Conservation (phyloP, 305 asterid species). For the Fraxinus platypoda region DNA sequence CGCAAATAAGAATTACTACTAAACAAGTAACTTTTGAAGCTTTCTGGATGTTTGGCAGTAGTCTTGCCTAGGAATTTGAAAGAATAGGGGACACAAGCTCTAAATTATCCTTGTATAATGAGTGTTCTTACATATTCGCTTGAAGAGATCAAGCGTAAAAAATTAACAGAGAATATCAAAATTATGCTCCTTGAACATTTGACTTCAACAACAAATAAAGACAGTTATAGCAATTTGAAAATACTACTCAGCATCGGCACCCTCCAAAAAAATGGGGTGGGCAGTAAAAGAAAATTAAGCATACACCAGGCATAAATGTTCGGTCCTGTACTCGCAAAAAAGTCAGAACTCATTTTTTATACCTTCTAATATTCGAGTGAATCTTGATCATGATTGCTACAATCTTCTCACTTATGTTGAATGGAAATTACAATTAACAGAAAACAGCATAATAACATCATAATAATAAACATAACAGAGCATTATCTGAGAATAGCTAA, state of each 20-base stretch:
- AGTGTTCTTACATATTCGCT: background rate
- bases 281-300: background rate
- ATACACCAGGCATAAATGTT: background rate
- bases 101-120: background rate
- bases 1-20: background rate
- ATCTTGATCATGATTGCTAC: slow-evolving; percentile 1
- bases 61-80: background rate
- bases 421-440: background rate
- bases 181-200: background rate
- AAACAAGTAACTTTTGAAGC: background rate
- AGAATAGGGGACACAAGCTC: background rate
- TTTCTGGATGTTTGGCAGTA: background rate
- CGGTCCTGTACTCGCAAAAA: background rate
- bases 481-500: slow-evolving; percentile 6
- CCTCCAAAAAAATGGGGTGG: background rate
- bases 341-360: background rate
- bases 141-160: background rate
- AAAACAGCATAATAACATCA: slow-evolving; percentile 5
- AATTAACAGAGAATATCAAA: background rate
- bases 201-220: slow-evolving; percentile 10
- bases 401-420: background rate
- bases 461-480: slow-evolving; percentile 4
- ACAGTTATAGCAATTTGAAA: background rate
- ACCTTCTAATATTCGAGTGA: background rate
- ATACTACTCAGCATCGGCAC: slow-evolving; percentile 4